A percentile compares a stretch with the other conserved stretches of the same genome.
Conservation (phyloP, 2,329 filamentous ascomycete genomes). For the Beauveria bassiana region DNA sequence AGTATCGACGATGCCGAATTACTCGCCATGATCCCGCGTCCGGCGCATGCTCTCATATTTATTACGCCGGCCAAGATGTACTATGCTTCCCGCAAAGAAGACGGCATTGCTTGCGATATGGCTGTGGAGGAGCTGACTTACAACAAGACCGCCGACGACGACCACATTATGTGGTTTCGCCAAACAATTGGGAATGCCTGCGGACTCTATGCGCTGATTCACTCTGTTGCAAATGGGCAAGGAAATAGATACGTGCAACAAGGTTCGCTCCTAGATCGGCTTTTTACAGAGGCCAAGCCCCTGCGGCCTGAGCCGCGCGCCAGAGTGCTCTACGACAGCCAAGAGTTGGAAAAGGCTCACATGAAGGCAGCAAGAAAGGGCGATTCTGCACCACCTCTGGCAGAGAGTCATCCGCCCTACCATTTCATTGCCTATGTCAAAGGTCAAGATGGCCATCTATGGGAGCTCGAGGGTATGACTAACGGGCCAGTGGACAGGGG, state of each 20-base stretch:
- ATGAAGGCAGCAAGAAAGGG: constrained; percentile 60
- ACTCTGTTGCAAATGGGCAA: constrained; percentile 63
- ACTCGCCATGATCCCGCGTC: constrained; percentile 64
- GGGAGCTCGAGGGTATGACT: constrained; percentile 71
- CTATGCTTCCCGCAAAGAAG: constrained; percentile 32
- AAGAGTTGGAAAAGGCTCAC: constrained; percentile 65
- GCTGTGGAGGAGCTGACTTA: constrained; percentile 23
- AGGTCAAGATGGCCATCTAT: constrained; percentile 54
- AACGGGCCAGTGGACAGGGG: constrained; percentile 67
- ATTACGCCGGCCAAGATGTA: constrained; percentile 59
- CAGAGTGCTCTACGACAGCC: constrained; percentile 61
- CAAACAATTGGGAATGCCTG: constrained; percentile 81
- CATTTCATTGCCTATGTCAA: constrained; percentile 82
- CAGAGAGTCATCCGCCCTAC: constrained; percentile 55
- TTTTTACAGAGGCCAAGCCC: constrained; percentile 55
- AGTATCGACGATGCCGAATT: constrained; percentile 70
- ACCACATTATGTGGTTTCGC: constrained; percentile 70
- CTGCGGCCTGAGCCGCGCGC: constrained; percentile 56
- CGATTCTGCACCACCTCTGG: constrained; percentile 56
- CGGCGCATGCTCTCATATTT: constrained; percentile 68
- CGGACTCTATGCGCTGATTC: constrained; percentile 69
- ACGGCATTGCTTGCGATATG: constrained; percentile 17
- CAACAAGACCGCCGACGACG: constrained; percentile 35
- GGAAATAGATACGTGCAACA: constrained; percentile 46
- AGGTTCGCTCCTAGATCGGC: constrained; percentile 45